phyloP scores from a whole-genome alignment of 2,329 filamentous ascomycete species.

The Penicillium sp. region DNA sequence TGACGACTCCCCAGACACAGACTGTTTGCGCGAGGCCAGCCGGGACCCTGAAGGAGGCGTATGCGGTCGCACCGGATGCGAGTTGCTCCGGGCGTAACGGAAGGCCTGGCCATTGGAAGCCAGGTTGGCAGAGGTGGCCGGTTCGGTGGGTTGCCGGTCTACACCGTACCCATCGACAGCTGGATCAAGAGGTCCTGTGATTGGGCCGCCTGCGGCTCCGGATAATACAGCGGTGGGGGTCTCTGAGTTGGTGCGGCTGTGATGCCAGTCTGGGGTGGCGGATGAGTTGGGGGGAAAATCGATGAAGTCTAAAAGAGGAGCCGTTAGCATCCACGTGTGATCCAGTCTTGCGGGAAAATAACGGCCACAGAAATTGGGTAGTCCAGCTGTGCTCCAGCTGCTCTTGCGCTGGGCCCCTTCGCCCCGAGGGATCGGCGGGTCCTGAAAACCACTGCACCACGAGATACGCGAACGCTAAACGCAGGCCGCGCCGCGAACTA shows the following conservation, averaged over 20 bases:
- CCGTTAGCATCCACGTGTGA: too few species aligned
- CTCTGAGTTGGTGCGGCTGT: slow-evolving; percentile 65
- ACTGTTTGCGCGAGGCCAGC: slow-evolving; percentile 28
- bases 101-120: slow-evolving; percentile 24
- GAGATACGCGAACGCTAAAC: too few species aligned
- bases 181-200: slow-evolving; percentile 28
- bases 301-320: too few species aligned
- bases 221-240: slow-evolving; percentile 48
- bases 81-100: slow-evolving; percentile 46
- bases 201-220: slow-evolving; percentile 39
- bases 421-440: too few species aligned
- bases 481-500: too few species aligned
- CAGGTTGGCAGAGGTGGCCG: slow-evolving; percentile 28
- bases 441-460: too few species aligned
- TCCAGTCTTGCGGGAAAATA: too few species aligned
- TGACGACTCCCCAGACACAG: too few species aligned
- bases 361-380: too few species aligned
- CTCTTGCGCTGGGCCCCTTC: too few species aligned
- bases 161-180: slow-evolving; percentile 31
- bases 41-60: slow-evolving; percentile 33
- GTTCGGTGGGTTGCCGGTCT: too few species aligned
- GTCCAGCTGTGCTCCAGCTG: too few species aligned
- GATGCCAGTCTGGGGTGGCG: slow-evolving; percentile 47
- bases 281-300: slow-evolving; percentile 4
- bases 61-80: slow-evolving; percentile 41